Evolutionary conservation across 352 stramenopile genomes (phyloP), one percentile per base, ranked within the genome.

Genomic region (Pythium scleroteichum): DNA sequence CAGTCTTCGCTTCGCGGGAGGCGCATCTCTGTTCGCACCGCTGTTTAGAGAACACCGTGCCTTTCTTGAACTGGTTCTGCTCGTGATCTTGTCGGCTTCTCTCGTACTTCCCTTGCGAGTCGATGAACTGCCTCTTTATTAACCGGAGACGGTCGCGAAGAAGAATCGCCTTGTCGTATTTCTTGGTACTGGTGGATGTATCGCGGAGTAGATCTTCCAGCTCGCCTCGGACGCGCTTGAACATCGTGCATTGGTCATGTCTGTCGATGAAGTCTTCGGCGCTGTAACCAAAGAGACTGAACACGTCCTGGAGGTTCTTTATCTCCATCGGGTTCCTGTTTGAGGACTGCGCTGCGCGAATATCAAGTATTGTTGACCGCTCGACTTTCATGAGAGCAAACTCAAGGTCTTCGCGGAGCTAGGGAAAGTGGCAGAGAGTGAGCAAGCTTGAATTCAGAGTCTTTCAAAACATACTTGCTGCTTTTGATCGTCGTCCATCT

Each of bases 351-450:
- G 74, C 57, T 6, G 73, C 66, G n/a, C 78, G 79, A 3, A 64
- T 22, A 53, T 88, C 75, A 2, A 88, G 65, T 32, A 83, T 69
- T 4, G 57, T 68, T 5, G 85, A 59, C 17, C 82, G 66, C 41
- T 92, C 77, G 16, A 60, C 64, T 26, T 88, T 81, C 62, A 90
- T 75, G 48, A 92, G 86, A 7, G 83, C 83, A 61, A 92, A 90
- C 50, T 87, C 73, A 14, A 90, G 53, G 33, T 92, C 80, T 64
- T 90, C 75, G 14, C 77, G 78, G 20, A 92, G 66, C 83, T 91
- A 52, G 58, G 54, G 5, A 53, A 0, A 59, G 17, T 33, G 9
- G 24, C 16, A 48, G 4, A 27, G 6, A n/a, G 35, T 16, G 26
- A 42, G 26, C 32, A 29, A 47, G n/a, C n/a, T n/a, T n/a, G n/a